Evolutionary conservation across 306 rosid species (phyloP).

Genomic region (Acacia confusa): DNA sequence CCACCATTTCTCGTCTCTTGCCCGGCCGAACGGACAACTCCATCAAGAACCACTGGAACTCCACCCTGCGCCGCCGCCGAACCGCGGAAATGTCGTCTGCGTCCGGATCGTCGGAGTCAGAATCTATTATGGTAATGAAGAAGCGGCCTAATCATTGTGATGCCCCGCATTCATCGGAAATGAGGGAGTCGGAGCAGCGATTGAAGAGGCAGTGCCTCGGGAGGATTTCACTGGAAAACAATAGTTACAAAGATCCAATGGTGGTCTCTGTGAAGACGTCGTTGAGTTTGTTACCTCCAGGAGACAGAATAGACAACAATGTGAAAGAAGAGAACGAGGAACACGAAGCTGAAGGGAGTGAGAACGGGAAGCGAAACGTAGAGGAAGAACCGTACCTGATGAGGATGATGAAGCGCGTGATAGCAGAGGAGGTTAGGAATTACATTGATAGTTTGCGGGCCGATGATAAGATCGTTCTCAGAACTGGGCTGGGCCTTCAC

Average conservation of each 20-base stretch:
- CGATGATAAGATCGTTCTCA: constrained; percentile 1
- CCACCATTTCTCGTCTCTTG: constrained; percentile 80
- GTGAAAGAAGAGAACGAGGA: constrained; percentile 13
- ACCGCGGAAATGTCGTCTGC: constrained; percentile 6
- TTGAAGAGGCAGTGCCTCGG: constrained; percentile 43
- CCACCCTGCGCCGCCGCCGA: constrained; percentile 71
- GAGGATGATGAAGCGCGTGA: constrained; percentile 56
- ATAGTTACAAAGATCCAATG: not conserved
- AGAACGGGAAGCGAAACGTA: not conserved
- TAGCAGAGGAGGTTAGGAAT: constrained; percentile 70
- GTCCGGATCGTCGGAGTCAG: constrained; percentile 32
- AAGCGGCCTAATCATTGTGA: constrained; percentile 11
- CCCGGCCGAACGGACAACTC: constrained; percentile 95
- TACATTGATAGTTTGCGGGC: constrained; percentile 52
- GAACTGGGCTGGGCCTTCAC: constrained; percentile 20
- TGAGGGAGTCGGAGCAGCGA: constrained; percentile 6
- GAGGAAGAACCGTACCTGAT: constrained; percentile 42
- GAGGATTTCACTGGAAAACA: constrained; percentile 29
- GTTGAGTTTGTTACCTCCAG: constrained; percentile 51
- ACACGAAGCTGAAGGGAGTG: not conserved
- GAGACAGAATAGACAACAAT: constrained; percentile 11
- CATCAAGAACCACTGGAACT: constrained; percentile 94
- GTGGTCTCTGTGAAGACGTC: constrained; percentile 50
- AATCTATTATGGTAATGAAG: not conserved
- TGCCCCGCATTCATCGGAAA: not conserved